Conservation (phyloP, 192 early-diverging fungal species). For the Podila verticillata region DNA sequence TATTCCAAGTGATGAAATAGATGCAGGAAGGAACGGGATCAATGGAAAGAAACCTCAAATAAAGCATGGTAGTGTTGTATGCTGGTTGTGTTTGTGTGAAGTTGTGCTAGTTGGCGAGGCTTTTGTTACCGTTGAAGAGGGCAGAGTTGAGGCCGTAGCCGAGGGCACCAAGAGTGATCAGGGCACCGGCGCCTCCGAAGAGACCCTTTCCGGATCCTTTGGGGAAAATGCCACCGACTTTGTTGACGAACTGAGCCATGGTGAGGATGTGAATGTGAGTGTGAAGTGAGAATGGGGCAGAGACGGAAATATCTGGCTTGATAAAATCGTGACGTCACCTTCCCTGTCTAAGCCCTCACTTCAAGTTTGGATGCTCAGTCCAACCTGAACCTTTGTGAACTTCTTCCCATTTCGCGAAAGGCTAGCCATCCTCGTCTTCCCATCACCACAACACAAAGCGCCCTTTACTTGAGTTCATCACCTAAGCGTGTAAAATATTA, state of each 20-base stretch:
- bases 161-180: slow-evolving; percentile 73
- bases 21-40: too few relatives aligned
- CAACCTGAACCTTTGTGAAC: too few relatives aligned
- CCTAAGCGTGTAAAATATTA: background rate
- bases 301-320: too few relatives aligned
- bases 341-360: too few relatives aligned
- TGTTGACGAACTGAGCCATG: slow-evolving; percentile 60
- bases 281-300: background rate
- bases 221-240: slow-evolving; percentile 66
- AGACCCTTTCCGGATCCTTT: slow-evolving; percentile 59
- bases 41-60: background rate
- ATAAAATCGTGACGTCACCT: too few relatives aligned
- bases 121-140: slow-evolving; percentile 85
- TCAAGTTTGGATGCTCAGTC: too few relatives aligned
- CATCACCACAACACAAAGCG: too few relatives aligned
- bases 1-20: too few relatives aligned
- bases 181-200: slow-evolving; percentile 60
- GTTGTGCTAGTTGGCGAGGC: background rate
- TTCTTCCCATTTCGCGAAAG: too few relatives aligned
- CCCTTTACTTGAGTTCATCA: too few relatives aligned
- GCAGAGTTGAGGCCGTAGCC: slow-evolving; percentile 77
- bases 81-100: background rate
- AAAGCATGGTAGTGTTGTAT: background rate
- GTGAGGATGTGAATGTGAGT: background rate
- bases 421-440: too few relatives aligned